Evolutionary conservation across 2,329 filamentous ascomycete genomes (phyloP).

Genomic region (Cercospora sp.): DNA sequence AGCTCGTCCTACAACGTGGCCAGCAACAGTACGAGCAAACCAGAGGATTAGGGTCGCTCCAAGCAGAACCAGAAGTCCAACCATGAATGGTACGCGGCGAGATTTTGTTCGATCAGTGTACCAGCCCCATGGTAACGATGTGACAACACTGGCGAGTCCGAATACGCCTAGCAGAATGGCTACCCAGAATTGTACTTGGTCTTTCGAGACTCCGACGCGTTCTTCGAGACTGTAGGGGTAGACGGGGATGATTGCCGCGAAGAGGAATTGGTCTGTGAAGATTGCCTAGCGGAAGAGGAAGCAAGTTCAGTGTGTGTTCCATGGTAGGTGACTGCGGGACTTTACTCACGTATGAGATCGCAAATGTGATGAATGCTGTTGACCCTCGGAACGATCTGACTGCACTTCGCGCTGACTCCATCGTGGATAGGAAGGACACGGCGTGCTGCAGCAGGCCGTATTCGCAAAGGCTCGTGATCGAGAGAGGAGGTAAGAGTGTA

Average conservation of each 20-base stretch:
- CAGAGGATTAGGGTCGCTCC: conserved; percentile 65
- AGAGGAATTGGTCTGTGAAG: conserved; percentile 33
- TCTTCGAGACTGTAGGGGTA: conserved; percentile 23
- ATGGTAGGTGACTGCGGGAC: not conserved
- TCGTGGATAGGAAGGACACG: not conserved
- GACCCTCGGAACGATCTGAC: conserved; percentile 24
- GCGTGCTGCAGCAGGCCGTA: not conserved
- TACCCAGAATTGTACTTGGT: conserved; percentile 63
- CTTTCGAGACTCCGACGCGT: conserved; percentile 16
- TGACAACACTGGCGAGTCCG: conserved; percentile 62
- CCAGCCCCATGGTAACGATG: conserved; percentile 49
- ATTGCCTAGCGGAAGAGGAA: conserved; percentile 6
- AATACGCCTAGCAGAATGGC: conserved; percentile 70
- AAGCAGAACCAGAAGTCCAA: conserved; percentile 61
- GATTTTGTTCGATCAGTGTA: conserved; percentile 62
- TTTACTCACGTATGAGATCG: conserved; percentile 22
- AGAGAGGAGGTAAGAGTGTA: not conserved
- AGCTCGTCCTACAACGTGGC: conserved; percentile 63
- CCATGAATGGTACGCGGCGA: conserved; percentile 61
- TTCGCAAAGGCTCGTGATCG: not conserved
- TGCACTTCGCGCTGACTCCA: conserved; percentile 8
- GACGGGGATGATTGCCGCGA: conserved; percentile 29
- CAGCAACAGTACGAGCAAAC: conserved; percentile 59
- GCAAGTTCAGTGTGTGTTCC: not conserved
- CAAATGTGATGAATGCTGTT: conserved; percentile 27